A percentile compares a stretch with the other conserved stretches of the same genome.
phyloP scores from a whole-genome alignment of 805 yeast species.

The Teunomyces kruisii region DNA sequence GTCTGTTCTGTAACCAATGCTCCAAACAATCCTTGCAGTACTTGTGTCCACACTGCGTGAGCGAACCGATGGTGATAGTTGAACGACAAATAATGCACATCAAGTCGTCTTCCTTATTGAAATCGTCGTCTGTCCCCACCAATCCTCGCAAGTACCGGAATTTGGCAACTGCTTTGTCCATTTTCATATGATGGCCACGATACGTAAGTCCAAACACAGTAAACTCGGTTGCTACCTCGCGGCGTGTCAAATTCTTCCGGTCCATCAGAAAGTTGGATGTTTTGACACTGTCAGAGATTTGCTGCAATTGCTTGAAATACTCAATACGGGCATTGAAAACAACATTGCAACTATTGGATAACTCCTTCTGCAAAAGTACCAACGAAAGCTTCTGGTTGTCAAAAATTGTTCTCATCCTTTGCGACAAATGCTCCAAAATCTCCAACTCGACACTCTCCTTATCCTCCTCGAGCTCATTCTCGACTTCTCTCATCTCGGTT shows the following conservation, averaged over 20 bases:
- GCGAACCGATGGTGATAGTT: slow-evolving; percentile 67
- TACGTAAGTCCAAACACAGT: neutral
- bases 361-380: slow-evolving; percentile 43
- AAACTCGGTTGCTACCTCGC: slow-evolving; percentile 6
- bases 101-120: slow-evolving; percentile 36
- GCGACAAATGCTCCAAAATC: slow-evolving; percentile 19
- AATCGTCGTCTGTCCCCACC: slow-evolving; percentile 11
- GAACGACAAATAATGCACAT: slow-evolving; percentile 80
- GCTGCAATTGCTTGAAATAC: slow-evolving; percentile 83
- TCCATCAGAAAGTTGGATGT: slow-evolving; percentile 27
- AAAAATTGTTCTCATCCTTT: slow-evolving; percentile 28
- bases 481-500: slow-evolving; percentile 25
- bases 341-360: slow-evolving; percentile 53
- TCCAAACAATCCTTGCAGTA: slow-evolving; percentile 80
- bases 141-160: slow-evolving; percentile 34
- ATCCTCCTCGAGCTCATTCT: slow-evolving; percentile 24
- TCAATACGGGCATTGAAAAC: slow-evolving; percentile 78
- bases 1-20: slow-evolving; percentile 63
- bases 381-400: slow-evolving; percentile 46
- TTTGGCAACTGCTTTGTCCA: slow-evolving; percentile 35
- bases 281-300: slow-evolving; percentile 77
- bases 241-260: slow-evolving; percentile 25
- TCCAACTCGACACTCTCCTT: slow-evolving; percentile 17
- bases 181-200: slow-evolving; percentile 7
- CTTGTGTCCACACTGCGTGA: slow-evolving; percentile 90